A percentile compares a stretch with the other conserved stretches of the same genome.
Conservation (phyloP, 441 rosid species). For the California macrophylla region DNA sequence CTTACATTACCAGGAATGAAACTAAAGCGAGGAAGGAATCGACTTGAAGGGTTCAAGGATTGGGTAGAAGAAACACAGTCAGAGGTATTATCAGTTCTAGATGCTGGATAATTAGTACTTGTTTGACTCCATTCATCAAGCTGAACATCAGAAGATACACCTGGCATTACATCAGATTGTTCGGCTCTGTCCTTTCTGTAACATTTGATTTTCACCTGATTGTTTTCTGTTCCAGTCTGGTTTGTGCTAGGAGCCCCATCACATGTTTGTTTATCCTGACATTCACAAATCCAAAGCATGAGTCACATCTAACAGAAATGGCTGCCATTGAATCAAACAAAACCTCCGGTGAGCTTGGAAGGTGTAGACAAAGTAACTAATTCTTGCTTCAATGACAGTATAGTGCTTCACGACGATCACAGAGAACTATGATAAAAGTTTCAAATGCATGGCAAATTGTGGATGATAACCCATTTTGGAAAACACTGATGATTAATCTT, state of each 20-base stretch:
- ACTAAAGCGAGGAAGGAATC: conserved; percentile 71
- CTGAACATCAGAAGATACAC: conserved; percentile 34
- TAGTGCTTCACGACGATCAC: neutral
- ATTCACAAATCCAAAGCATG: conserved; percentile 20
- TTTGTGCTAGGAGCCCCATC: conserved; percentile 27
- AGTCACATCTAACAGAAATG: neutral
- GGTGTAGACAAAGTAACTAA: neutral
- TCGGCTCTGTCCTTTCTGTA: conserved; percentile 36
- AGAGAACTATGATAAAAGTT: neutral
- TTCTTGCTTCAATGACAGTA: neutral
- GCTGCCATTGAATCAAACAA: neutral
- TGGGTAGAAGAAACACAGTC: conserved; percentile 36
- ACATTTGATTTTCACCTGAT: conserved; percentile 36
- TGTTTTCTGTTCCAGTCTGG: conserved; percentile 22
- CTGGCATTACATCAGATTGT: conserved; percentile 26
- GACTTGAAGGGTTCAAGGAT: conserved; percentile 33
- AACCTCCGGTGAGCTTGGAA: neutral
- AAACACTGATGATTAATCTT: neutral
- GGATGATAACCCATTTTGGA: neutral
- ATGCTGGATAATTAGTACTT: conserved; percentile 23
- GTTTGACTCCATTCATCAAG: conserved; percentile 43
- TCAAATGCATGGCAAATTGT: neutral
- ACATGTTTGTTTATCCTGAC: conserved; percentile 26
- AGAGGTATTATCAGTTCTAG: conserved; percentile 41
- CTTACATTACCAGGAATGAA: conserved; percentile 67